Evolutionary conservation across 441 rosid genomes (phyloP).

Genomic region (Geranium incanum): DNA sequence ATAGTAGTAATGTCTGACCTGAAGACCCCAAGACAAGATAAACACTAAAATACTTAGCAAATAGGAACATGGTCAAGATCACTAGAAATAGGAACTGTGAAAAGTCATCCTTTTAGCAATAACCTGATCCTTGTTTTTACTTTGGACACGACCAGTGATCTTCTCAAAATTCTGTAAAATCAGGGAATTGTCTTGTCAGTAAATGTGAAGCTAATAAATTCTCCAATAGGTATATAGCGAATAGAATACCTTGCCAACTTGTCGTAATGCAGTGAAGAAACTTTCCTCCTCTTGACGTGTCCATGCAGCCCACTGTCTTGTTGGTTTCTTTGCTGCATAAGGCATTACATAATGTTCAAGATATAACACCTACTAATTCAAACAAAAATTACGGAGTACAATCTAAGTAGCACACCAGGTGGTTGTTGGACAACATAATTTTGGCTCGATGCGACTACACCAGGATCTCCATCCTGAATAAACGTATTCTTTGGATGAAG

Average conservation of each 20-base stretch:
- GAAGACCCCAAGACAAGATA: slow-evolving; percentile 24
- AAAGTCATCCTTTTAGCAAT: slow-evolving; percentile 18
- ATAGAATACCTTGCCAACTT: slow-evolving; percentile 83
- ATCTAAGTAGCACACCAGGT: slow-evolving; percentile 46
- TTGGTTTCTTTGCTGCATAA: slow-evolving; percentile 66
- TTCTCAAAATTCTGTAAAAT: slow-evolving; percentile 83
- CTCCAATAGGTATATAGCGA: slow-evolving; percentile 9
- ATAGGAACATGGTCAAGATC: slow-evolving; percentile 17
- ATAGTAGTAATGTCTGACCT: slow-evolving; percentile 97
- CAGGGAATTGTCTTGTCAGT: slow-evolving; percentile 18
- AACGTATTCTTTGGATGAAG: slow-evolving; percentile 32
- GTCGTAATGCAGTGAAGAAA: slow-evolving; percentile 92
- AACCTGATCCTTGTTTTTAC: slow-evolving; percentile 99
- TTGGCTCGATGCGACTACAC: slow-evolving; percentile 30
- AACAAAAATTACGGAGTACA: slow-evolving; percentile 11
- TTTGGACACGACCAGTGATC: slow-evolving; percentile 88
- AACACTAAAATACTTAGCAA: slow-evolving; percentile 16
- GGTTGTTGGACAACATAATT: slow-evolving; percentile 31
- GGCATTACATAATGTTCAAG: slow-evolving; percentile 7
- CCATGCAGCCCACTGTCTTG: slow-evolving; percentile 99
- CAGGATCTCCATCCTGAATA: slow-evolving; percentile 40
- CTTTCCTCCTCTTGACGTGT: slow-evolving; percentile 96
- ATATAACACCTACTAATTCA: slow-evolving; percentile 1
- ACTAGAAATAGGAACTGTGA: slow-evolving; percentile 13
- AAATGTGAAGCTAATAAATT: slow-evolving; percentile 3